Base-by-base conservation (phyloP, 2,329 filamentous ascomycete genomes). In the Arthrobotrys sphaeroides region DNA sequence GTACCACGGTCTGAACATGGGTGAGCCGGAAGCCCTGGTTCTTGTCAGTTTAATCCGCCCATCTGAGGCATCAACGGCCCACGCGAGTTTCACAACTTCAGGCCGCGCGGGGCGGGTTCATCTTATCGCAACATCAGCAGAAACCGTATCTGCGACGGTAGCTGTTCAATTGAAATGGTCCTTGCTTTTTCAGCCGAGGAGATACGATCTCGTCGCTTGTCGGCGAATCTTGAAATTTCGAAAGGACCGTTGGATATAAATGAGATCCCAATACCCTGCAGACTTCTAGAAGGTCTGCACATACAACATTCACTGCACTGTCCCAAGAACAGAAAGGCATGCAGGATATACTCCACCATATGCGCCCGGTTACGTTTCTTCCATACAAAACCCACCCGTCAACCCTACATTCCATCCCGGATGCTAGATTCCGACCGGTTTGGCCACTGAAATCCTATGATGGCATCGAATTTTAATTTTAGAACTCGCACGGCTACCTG, bases 381-480 rank as follows among this genome's bases (percentile, higher is more conserved):
- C 47, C 47, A 53, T 16, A 33, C 20, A 53, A 5, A 49, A 49
- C 45, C 45, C 22, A 26, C 16, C 45, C 24, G 13, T 51, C 9
- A 22, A 13, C 43, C 13, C 24, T 33, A 22, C 51, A 36, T 38
- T 55, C 51, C 51, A 36, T 22, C 10, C 51, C 51, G 10, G 51
- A 16, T 55, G 51, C 51, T 13, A 22, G 22, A 31, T 55, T 55
- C 51, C 51, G 51, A 55, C 31, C 16, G 26, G 18, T 55, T 53
- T 22, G 6, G 28, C 38, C 31, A 38, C 38, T 10, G 51, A 55
- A 55, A 55, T 55, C 51, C 51, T 55, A 55, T 38, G 49, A 53
- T 53, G 51, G 9, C 51, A 55, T 55, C 51, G 18, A n/a, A 24
- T 33, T 33, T 59, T 74, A 74, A 74, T 62, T 74, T 74, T 74